Evolutionary conservation across 352 stramenopile genomes (phyloP), one percentile per base, ranked within the genome.

Genomic region (Pythium guiyangense): DNA sequence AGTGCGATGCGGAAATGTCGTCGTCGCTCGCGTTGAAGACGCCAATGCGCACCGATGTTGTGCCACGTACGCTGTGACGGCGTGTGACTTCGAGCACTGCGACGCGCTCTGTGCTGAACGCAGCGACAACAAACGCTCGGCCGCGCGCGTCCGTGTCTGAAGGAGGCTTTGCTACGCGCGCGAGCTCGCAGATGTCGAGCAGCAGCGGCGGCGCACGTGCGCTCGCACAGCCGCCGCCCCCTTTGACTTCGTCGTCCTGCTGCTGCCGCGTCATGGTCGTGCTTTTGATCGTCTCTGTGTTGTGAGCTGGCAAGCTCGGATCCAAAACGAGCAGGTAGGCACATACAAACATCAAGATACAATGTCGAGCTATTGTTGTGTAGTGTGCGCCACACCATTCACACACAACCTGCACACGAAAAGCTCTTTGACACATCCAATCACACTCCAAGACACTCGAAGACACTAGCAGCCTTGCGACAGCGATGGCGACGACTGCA

Each of bases 161-260:
- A 17, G 45, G 49, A 18, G 47, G 10, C 10, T 43, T 20, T n/a
- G 55, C 39, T 27, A 59, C 67, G 25, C 59, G 64, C 20, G 54
- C 64, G 34, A 78, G 49, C 67, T 76, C 69, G 20, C 59, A 64
- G 59, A 59, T 62, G 39, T 62, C 68, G 37, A 84, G 62, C 57
- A 84, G 59, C 53, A 79, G 57, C 10, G 27, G 44, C 44, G 9
- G 44, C 44, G 44, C 8, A 27, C n/a, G n/a, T n/a, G n/a, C n/a
- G n/a, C 39, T 1, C 9, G 31, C 31, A 10, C 6, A 6, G 12
- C 6, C 2, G 47, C 25, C 0, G 44, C 20, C 39, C 20, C 26
- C n/a, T n/a, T n/a, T n/a, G n/a, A n/a, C 35, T 15, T n/a, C 51
- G 34, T 42, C 49, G 4, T 27, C 37, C 29, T 54, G 35, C 39